A percentile compares a stretch with the other conserved stretches of the same genome.
These are phyloP conservation scores for Paraphoma chrysanthemicola DNA, from an alignment of 2,329 filamentous ascomycete genomes.

Conservation along the genomic window DNA sequence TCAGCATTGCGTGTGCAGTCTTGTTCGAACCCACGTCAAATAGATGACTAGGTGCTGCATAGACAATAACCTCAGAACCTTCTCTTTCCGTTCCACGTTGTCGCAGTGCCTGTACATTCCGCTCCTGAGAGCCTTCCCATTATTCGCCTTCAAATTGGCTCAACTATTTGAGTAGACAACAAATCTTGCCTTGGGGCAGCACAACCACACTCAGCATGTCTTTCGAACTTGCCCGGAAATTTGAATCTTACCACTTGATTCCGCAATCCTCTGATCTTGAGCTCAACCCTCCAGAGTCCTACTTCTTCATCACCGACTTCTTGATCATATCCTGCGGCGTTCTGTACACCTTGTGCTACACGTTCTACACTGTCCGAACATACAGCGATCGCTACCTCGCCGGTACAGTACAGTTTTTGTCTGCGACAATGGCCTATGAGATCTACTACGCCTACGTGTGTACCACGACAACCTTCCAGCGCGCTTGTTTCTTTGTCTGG, in stretches of 20 bases:
- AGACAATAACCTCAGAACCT: neutral
- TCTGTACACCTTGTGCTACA: slow-evolving; percentile 51
- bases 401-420: slow-evolving; percentile 40
- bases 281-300: slow-evolving; percentile 47
- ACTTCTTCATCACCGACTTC: slow-evolving; percentile 51
- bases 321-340: slow-evolving; percentile 50
- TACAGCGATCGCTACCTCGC: slow-evolving; percentile 45
- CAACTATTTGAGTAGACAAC: neutral
- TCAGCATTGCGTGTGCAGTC: slow-evolving; percentile 17
- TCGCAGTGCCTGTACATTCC: neutral
- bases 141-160: neutral
- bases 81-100: neutral
- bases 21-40: slow-evolving; percentile 7
- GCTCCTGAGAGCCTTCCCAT: neutral
- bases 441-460: slow-evolving; percentile 49
- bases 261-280: slow-evolving; percentile 59
- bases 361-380: slow-evolving; percentile 49
- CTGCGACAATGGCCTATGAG: slow-evolving; percentile 48
- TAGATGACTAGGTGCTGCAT: neutral
- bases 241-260: slow-evolving; percentile 56
- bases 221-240: slow-evolving; percentile 38
- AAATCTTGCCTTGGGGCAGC: neutral
- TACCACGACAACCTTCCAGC: slow-evolving; percentile 44
- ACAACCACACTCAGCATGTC: slow-evolving; percentile 24
- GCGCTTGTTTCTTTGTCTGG: slow-evolving; percentile 47